Conservation (phyloP, 257 asterid genomes). For the Capsicum pubescens region DNA sequence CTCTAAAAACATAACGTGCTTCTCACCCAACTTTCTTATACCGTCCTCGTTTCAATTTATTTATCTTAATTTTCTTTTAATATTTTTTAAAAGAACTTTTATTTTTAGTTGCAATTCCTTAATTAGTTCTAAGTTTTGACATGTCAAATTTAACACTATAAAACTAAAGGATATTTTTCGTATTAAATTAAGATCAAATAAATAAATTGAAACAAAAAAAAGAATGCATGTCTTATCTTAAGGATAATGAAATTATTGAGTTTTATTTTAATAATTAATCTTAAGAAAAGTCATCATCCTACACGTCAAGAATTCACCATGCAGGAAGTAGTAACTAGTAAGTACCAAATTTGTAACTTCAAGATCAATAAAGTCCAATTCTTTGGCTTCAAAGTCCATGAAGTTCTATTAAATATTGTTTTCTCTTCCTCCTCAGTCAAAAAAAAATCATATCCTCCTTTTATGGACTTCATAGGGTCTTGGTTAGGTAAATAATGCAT, state of each 20-base stretch:
- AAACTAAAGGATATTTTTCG: no score
- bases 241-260: constrained; percentile 6
- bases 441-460: background rate
- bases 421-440: background rate
- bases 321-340: constrained; percentile 1
- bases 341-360: constrained; percentile 21
- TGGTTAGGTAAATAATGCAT: constrained; percentile 16
- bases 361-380: background rate
- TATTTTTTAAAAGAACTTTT: no score
- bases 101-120: no score
- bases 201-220: no score
- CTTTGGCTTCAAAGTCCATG: background rate
- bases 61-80: no score
- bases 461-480: background rate
- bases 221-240: background rate
- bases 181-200: no score
- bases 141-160: no score
- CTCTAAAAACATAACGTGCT: constrained; percentile 19
- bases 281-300: constrained; percentile 18
- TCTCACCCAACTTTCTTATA: constrained; percentile 31
- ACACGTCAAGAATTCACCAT: constrained; percentile 26
- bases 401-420: background rate
- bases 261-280: background rate
- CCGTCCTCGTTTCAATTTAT: no score
- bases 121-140: no score